Base-by-base conservation (phyloP, 345 rosid genomes). In the Hibiscus trionum region DNA sequence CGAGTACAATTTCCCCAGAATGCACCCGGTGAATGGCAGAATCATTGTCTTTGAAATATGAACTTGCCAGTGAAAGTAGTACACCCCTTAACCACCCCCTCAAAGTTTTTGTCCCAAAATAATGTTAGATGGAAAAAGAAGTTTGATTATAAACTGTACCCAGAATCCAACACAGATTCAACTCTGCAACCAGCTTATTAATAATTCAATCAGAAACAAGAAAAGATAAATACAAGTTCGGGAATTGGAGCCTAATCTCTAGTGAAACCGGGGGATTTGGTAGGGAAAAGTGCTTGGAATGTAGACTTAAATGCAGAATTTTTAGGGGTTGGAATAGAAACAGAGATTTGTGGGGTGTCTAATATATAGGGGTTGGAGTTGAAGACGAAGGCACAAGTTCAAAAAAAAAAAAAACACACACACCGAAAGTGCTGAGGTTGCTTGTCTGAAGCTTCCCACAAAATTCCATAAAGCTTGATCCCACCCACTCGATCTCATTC, bases 31-130 rank as follows among this genome's bases (percentile, higher is more conserved):
- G 81, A 61, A 79, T 35, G 78, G 24, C 86, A 89, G 78, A 47
- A 86, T 68, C 98, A 93, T 93, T 77, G 87, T 85, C 83, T 81
- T 77, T 71, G 11, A 65, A 73, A 46, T 74, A 24, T 52, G 10
- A 47, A 69, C 4, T 55, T 78, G 84, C 76, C 78, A 78, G 61
- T 68, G 55, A 61, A 65, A 70, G 3, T 47, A 17, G 0, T 2
- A 26, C 42, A 24, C 59, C 79, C 79, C 84, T 82, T 26, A 7
- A 82, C 66, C 61, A 26, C 73, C 80, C 83, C 80, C 73, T 73
- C 69, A 24, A 12, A 12, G 71, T 55, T 17, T 71, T 77, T 61
- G 61, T 69, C 73, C 70, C 21, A 63, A 63, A 42, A 19, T 21
- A 42, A 50, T 21, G 50, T n/a, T 49, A 7, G 73, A 76, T 46